These are phyloP conservation scores for Didymella glomerata DNA, from an alignment of 2,329 filamentous ascomycete species.

Conservation along the genomic window DNA sequence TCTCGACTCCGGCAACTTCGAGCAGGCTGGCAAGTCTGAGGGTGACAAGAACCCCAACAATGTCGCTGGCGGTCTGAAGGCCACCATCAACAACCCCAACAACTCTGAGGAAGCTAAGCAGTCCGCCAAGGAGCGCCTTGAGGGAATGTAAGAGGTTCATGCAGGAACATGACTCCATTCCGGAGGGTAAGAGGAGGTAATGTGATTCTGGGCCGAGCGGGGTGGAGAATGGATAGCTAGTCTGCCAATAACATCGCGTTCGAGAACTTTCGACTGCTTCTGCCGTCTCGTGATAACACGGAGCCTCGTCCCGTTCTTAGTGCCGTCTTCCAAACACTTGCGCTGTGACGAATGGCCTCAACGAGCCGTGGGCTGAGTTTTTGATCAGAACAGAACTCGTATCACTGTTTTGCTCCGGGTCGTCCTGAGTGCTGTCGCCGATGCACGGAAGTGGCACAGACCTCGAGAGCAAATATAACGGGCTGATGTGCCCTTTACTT, in stretches of 20 bases:
- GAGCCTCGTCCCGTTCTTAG: too few species aligned
- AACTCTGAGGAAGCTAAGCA: slow-evolving; percentile 66
- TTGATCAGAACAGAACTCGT: not conserved
- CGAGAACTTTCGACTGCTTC: not conserved
- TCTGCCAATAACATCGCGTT: slow-evolving; percentile 4
- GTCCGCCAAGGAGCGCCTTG: slow-evolving; percentile 62
- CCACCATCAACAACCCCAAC: slow-evolving; percentile 64
- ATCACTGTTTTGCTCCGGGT: not conserved
- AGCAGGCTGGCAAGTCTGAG: slow-evolving; percentile 22
- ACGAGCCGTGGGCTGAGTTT: not conserved
- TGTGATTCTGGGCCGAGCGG: not conserved
- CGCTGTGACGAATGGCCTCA: not conserved
- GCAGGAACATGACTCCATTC: not conserved
- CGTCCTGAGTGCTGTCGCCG: not conserved
- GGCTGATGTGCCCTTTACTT: not conserved
- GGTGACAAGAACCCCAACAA: slow-evolving; percentile 63
- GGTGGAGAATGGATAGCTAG: slow-evolving; percentile 2
- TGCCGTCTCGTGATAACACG: not conserved
- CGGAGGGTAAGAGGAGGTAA: not conserved
- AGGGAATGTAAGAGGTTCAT: slow-evolving; percentile 38
- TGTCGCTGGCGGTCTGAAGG: slow-evolving; percentile 52
- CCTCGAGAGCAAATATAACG: too few species aligned
- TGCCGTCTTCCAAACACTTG: too few species aligned
- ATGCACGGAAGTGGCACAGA: not conserved
- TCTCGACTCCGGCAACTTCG: slow-evolving; percentile 28